Evolutionary conservation across 495 filamentous ascomycete genomes (phyloP).

Genomic region (Aspergillus haitiensis): DNA sequence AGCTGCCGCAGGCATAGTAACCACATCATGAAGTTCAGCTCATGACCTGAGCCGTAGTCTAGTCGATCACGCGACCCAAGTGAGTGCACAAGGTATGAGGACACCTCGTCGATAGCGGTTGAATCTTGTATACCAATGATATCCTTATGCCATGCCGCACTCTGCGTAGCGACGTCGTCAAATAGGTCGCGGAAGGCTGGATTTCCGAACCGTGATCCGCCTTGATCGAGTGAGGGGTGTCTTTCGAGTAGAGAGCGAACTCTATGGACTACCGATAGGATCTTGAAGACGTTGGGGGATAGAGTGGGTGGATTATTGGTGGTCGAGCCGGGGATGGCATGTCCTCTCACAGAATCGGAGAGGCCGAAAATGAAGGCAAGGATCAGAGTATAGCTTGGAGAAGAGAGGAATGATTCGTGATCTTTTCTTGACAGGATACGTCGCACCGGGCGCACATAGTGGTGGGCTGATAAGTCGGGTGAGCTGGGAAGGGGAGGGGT

Average conservation of each 20-base stretch:
- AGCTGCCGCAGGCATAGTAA: conserved; percentile 85
- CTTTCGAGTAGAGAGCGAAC: conserved; percentile 60
- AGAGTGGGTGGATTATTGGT: conserved; percentile 39
- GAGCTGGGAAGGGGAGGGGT: conserved; percentile 72
- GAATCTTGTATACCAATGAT: conserved; percentile 53
- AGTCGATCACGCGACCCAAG: conserved; percentile 87
- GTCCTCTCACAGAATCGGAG: conserved; percentile 76
- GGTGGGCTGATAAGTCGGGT: conserved; percentile 60
- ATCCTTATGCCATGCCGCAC: conserved; percentile 39
- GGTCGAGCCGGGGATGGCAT: conserved; percentile 63
- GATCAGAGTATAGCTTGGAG: conserved; percentile 74
- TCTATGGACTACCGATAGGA: conserved; percentile 69
- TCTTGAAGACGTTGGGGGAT: conserved; percentile 57
- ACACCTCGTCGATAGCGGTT: conserved; percentile 65
- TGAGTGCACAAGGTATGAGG: conserved; percentile 76
- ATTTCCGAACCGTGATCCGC: conserved; percentile 91
- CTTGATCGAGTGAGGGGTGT: conserved; percentile 79
- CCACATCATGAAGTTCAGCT: conserved; percentile 95
- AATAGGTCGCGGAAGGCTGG: conserved; percentile 82
- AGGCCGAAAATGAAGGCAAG: conserved; percentile 82
- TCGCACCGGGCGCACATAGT: conserved; percentile 65
- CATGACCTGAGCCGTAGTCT: conserved; percentile 96
- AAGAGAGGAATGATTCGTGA: conserved; percentile 77
- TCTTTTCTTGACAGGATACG: conserved; percentile 79
- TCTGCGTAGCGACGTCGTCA: conserved; percentile 62